Percentiles rank a stretch among this genome's conserved stretches.
These are phyloP conservation scores for Parascedosporium putredinis DNA, from an alignment of 2,329 filamentous ascomycete species.

Conservation along the genomic window DNA sequence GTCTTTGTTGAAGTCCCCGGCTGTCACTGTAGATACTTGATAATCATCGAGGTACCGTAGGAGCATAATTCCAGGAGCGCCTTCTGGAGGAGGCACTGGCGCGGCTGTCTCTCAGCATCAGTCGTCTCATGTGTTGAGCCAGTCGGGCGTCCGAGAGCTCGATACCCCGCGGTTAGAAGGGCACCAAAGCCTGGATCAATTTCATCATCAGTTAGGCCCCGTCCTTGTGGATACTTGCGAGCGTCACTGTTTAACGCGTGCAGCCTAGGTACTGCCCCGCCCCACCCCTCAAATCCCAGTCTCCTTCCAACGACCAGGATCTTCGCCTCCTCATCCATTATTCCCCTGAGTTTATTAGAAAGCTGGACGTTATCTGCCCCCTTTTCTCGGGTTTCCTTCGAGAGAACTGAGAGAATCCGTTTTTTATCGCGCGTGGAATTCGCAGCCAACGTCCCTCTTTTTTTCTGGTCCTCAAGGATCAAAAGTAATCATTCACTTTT, in stretches of 20 bases:
- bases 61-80: too few relatives aligned
- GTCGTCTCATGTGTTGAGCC: too few relatives aligned
- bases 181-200: not conserved
- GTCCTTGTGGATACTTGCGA: not conserved
- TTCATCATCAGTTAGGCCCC: not conserved
- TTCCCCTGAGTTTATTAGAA: conserved; percentile 3
- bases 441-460: too few relatives aligned
- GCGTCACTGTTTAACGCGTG: not conserved
- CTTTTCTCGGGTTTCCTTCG: not conserved
- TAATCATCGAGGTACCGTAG: too few relatives aligned
- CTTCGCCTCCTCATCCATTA: not conserved
- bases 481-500: not conserved
- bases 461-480: too few relatives aligned
- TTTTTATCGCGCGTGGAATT: not conserved
- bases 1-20: too few relatives aligned
- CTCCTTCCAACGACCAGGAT: not conserved
- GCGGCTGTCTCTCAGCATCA: too few relatives aligned
- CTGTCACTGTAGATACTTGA: too few relatives aligned
- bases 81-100: too few relatives aligned
- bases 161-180: not conserved
- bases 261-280: not conserved
- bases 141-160: too few relatives aligned
- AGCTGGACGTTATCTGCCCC: conserved; percentile 1
- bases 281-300: not conserved
- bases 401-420: not conserved